Conservation (phyloP, 164 flowering plant species). For the Litsea cubeba region DNA sequence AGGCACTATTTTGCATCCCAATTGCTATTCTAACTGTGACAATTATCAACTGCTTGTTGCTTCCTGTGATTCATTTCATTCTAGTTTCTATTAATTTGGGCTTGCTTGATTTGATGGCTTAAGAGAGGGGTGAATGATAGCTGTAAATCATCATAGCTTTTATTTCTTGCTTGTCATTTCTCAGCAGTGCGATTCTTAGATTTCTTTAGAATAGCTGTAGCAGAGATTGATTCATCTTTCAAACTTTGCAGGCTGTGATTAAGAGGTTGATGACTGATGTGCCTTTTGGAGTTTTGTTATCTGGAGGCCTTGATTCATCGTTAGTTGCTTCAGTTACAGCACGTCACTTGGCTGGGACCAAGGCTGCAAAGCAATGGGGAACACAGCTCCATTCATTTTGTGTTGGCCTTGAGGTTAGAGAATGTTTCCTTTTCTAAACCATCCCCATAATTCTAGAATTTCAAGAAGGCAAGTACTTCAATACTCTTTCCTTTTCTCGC, state of each 20-base stretch:
- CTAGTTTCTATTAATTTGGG: no score
- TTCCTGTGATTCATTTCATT: no score
- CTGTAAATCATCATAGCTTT: no score
- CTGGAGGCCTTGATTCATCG: conserved; percentile 91
- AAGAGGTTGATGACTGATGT: conserved; percentile 97
- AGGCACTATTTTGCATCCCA: no score
- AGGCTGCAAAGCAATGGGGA: conserved; percentile 90
- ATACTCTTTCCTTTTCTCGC: neutral
- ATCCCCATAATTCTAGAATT: neutral
- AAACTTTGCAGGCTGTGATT: conserved; percentile 58
- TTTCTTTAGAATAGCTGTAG: neutral
- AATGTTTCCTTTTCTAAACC: neutral
- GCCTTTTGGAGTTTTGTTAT: conserved; percentile 82
- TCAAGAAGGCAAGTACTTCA: neutral
- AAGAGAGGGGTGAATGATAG: no score
- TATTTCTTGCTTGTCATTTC: no score
- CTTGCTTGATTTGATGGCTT: no score
- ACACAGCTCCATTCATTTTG: conserved; percentile 89
- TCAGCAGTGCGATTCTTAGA: neutral
- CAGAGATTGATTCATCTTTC: neutral
- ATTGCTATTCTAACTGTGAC: no score
- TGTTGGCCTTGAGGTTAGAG: conserved; percentile 76
- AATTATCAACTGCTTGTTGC: no score
- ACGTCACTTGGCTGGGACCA: conserved; percentile 67
- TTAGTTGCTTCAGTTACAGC: conserved; percentile 78